Evolutionary conservation across 23 red algal genomes (phyloP).

Genomic region (Cyanidioschyzon merolae): DNA sequence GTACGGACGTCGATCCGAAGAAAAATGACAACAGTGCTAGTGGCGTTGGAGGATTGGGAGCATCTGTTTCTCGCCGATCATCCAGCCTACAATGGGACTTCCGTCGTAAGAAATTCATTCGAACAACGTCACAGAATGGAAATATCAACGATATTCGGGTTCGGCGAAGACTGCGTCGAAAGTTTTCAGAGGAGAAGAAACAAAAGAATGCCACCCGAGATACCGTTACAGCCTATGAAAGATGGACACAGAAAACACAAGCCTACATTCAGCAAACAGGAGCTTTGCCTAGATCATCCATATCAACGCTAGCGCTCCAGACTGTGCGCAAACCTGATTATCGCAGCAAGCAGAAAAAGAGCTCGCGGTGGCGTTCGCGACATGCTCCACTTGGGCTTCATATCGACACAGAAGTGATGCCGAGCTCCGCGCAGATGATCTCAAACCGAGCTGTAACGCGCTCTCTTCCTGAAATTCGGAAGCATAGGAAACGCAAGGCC

Average conservation of each 20-base stretch:
- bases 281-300: neutral
- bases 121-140: neutral
- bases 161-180: neutral
- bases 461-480: neutral
- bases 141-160: conserved; percentile 4
- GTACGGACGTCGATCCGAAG: neutral
- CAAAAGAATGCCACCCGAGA: neutral
- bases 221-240: neutral
- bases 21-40: neutral
- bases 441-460: neutral
- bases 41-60: neutral
- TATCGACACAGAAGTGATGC: neutral
- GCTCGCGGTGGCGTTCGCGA: neutral
- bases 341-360: neutral
- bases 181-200: neutral
- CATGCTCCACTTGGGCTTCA: neutral
- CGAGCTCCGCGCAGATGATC: neutral
- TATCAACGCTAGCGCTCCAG: neutral
- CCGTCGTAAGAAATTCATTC: neutral
- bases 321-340: conserved; percentile 12
- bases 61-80: neutral
- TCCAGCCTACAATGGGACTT: neutral
- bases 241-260: neutral
- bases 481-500: neutral
- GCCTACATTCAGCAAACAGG: neutral